A percentile compares a stretch with the other conserved stretches of the same genome.
These are phyloP conservation scores for Trebouxiophyceae sp. DNA, from an alignment of 163 green algal species.

Conservation along the genomic window DNA sequence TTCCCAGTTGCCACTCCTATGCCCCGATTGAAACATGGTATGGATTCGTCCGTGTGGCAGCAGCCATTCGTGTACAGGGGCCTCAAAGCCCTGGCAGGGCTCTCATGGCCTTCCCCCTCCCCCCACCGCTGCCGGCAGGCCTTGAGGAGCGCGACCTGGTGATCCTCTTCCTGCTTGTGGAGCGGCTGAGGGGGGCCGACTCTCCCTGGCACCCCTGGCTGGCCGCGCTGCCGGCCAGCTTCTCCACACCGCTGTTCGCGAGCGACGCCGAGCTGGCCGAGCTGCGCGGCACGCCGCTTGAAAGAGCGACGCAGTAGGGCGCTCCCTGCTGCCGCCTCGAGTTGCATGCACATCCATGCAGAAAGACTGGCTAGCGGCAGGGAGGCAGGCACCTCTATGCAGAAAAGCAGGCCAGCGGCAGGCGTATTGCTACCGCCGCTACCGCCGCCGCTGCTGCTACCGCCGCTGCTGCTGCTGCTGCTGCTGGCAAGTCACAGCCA, in stretches of 20 bases:
- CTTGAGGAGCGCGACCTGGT: conserved; percentile 44
- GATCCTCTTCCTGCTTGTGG: conserved; percentile 55
- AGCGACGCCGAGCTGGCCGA: conserved; percentile 1
- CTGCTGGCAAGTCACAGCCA: no score
- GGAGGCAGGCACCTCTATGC: neutral
- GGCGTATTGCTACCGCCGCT: neutral
- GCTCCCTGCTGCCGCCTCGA: no score
- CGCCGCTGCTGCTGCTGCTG: neutral
- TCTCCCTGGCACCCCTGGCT: conserved; percentile 41
- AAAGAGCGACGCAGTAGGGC: conserved; percentile 1
- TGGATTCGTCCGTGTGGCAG: no score
- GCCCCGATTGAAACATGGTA: neutral
- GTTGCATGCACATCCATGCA: neutral
- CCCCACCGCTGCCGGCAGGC: neutral
- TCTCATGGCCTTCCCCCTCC: neutral
- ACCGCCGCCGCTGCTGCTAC: neutral
- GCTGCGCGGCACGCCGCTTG: conserved; percentile 39
- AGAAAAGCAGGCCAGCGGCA: neutral
- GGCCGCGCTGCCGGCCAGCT: conserved; percentile 21
- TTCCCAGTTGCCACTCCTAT: neutral
- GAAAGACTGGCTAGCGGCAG: neutral
- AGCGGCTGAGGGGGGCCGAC: conserved; percentile 22
- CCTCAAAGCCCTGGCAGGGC: neutral
- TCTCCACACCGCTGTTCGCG: conserved; percentile 51
- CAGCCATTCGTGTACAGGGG: neutral